Evolutionary conservation across 768 basidiomycete species (phyloP), one percentile per base, ranked within the genome.

Genomic region (Symmetrospora coprosmae): DNA sequence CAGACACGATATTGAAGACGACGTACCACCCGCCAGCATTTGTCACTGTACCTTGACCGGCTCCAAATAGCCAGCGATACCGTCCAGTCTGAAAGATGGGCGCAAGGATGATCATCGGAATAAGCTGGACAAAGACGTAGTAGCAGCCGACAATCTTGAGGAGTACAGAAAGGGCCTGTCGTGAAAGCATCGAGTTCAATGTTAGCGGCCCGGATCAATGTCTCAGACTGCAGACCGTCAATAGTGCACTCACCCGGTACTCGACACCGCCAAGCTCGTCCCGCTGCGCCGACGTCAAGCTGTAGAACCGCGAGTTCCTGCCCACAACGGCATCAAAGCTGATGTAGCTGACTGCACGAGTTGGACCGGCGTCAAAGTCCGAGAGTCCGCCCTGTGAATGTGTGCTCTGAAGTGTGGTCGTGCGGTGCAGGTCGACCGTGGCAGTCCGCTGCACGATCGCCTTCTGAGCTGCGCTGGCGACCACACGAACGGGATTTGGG

Each of bases 181-280:
- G 1, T 19, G 27, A 23, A 1, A 7, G 35, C 25, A 27, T 4
- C n/a, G n/a, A n/a, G n/a, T n/a, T n/a, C n/a, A 19, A 9, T 7
- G n/a, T 13, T 16, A 31, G 27, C 16, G 51, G 11, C 37, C 5
- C 37, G 30, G n/a, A 51, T 38, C 40, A n/a, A 49, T 11, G 48
- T 28, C 46, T 33, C n/a, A n/a, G 38, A 43, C 19, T 27, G 50
- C 8, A 51, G 17, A 28, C n/a, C n/a, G n/a, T n/a, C n/a, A n/a
- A n/a, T n/a, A n/a, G n/a, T n/a, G n/a, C 1, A 60, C 56, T 14
- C 21, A 67, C 65, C 9, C 89, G 79, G 69, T 86, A 97, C 71
- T 99, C 92, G 6, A 94, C 84, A 19, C 92, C 91, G 3, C 90
- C 90, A 4, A 97, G 74, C 71, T 94, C 88, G 65, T 92, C 89